A percentile compares a stretch with the other conserved stretches of the same genome.
Conservation (phyloP, 2,329 filamentous ascomycete genomes). For the Phaeosphaeriaceae sp. region DNA sequence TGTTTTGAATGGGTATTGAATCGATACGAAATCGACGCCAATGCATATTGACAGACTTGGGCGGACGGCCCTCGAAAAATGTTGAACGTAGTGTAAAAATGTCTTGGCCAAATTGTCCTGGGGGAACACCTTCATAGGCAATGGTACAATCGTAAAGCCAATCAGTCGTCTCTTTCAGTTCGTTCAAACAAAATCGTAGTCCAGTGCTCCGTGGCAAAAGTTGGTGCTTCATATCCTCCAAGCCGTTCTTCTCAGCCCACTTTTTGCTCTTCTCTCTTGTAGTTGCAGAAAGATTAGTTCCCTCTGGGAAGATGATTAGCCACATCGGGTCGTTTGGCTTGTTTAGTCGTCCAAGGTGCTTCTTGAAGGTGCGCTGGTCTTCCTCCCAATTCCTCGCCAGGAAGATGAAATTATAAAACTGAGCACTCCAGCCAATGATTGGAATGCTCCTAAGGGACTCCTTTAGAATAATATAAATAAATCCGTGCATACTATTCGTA, state of each 20-base stretch:
- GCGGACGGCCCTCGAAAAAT: conserved; percentile 85
- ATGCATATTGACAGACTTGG: conserved; percentile 95
- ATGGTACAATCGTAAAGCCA: conserved; percentile 94
- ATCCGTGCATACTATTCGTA: conserved; percentile 80
- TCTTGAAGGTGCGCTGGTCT: conserved; percentile 76
- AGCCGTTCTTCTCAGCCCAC: conserved; percentile 78
- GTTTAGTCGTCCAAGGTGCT: conserved; percentile 74
- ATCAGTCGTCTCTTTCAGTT: conserved; percentile 75
- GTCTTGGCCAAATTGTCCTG: conserved; percentile 79
- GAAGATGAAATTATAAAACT: conserved; percentile 90
- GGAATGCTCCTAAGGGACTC: conserved; percentile 84
- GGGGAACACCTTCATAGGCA: conserved; percentile 87
- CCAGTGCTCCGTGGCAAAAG: conserved; percentile 83
- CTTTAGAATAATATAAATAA: conserved; percentile 89
- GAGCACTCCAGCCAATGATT: conserved; percentile 79
- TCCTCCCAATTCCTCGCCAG: conserved; percentile 87
- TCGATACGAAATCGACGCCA: conserved; percentile 85
- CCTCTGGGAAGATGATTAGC: conserved; percentile 86
- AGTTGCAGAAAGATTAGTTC: conserved; percentile 78
- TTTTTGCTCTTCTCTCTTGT: conserved; percentile 72
- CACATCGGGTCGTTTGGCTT: conserved; percentile 81
- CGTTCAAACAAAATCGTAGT: conserved; percentile 77
- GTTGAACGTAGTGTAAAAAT: conserved; percentile 86
- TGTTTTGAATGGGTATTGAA: conserved; percentile 79
- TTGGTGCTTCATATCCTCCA: conserved; percentile 74